phyloP scores from a whole-genome alignment of 176 grass and related monocot genomes.

The Dendrocalamus sinicus region DNA sequence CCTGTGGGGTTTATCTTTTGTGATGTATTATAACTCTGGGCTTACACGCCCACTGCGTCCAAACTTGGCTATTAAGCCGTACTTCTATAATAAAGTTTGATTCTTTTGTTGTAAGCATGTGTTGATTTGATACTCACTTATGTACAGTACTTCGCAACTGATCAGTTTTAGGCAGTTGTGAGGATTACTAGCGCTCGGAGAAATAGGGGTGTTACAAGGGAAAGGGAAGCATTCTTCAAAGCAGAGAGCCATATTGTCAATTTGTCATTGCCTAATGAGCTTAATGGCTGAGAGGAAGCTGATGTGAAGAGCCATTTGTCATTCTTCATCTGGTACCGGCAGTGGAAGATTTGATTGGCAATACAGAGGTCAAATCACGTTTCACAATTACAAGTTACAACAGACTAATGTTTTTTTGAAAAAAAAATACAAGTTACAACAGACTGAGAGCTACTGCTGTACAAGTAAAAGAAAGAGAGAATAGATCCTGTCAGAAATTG shows the following conservation, averaged over 20 bases:
- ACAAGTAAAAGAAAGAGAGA: neutral
- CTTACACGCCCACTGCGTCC: too few species aligned
- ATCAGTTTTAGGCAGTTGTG: too few species aligned
- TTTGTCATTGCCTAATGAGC: neutral
- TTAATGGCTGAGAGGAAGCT: neutral
- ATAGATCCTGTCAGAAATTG: neutral
- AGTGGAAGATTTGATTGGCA: conserved; percentile 11
- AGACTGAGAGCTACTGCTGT: neutral
- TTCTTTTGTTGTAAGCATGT: too few species aligned
- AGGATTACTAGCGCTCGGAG: too few species aligned
- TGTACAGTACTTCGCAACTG: too few species aligned
- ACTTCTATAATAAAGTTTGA: too few species aligned
- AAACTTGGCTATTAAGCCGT: too few species aligned
- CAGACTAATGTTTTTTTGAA: too few species aligned
- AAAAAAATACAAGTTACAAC: too few species aligned
- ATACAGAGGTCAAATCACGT: neutral
- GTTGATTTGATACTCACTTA: too few species aligned
- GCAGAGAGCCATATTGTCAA: neutral
- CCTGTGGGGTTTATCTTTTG: too few species aligned
- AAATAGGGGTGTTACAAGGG: neutral
- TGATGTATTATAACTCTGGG: too few species aligned
- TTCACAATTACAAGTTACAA: neutral
- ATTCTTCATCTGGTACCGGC: neutral
- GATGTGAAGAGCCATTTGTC: neutral
- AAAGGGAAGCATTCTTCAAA: neutral